phyloP scores from a whole-genome alignment of 495 filamentous ascomycete genomes.

The Tuber calosporum region DNA sequence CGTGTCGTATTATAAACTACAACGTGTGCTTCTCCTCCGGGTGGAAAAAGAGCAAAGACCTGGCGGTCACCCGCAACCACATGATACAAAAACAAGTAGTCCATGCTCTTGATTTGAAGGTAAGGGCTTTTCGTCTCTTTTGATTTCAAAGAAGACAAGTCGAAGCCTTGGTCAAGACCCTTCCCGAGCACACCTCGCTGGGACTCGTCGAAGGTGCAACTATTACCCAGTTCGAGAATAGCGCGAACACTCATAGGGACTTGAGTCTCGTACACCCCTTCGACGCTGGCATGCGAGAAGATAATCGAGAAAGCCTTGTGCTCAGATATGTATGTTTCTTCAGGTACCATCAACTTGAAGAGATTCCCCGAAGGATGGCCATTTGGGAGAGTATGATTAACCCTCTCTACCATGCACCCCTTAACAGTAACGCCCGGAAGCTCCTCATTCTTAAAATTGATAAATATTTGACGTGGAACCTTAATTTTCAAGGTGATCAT shows the following conservation, averaged over 20 bases:
- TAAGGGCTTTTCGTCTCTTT: conserved; percentile 64
- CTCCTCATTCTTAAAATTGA: conserved; percentile 81
- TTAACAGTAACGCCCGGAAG: conserved; percentile 83
- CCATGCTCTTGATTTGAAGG: conserved; percentile 58
- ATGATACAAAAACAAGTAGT: conserved; percentile 87
- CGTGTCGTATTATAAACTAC: conserved; percentile 75
- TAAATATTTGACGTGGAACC: conserved; percentile 78
- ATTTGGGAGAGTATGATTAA: conserved; percentile 85
- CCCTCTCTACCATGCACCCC: conserved; percentile 82
- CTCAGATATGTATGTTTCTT: conserved; percentile 78
- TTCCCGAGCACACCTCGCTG: conserved; percentile 87
- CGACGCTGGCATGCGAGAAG: conserved; percentile 87
- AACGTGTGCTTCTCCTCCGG: conserved; percentile 70
- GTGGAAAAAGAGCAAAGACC: conserved; percentile 89
- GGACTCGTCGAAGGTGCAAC: conserved; percentile 89
- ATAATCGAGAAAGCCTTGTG: conserved; percentile 69
- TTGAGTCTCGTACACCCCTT: conserved; percentile 93
- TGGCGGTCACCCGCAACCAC: conserved; percentile 82
- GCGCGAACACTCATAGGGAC: conserved; percentile 77
- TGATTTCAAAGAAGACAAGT: conserved; percentile 65
- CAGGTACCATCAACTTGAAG: conserved; percentile 84
- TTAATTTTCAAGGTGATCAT: conserved; percentile 80
- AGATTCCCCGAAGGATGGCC: conserved; percentile 89
- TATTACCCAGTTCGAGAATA: conserved; percentile 76
- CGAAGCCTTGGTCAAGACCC: conserved; percentile 88